Base-by-base conservation (phyloP, 2,329 filamentous ascomycete genomes). In the Diaporthe velutina region DNA sequence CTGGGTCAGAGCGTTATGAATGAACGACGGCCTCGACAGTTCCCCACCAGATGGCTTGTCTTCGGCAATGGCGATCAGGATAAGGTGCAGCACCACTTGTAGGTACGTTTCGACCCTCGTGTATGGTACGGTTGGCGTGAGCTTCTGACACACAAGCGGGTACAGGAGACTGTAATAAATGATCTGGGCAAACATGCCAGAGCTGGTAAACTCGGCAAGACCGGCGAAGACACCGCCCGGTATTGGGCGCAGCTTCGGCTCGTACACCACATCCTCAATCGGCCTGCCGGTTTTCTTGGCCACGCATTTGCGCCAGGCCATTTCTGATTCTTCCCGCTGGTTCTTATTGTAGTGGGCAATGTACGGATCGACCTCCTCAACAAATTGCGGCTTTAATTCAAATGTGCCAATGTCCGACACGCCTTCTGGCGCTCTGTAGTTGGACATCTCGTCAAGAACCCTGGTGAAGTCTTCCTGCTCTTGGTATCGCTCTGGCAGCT, bases 311-410 rank as follows among this genome's bases (percentile, higher is more conserved):
- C 93, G 95, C 85, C 97, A 98, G 4, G 95, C 93, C 78, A 91
- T 92, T 83, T 99, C 97, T 0, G 96, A 95, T 82, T 99, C 97
- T 81, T 99, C 97, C 68, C 97, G 91, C 83, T 98, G 96, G 80
- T 99, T 99, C 81, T 98, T 98, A 80, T 93, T 97, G 83, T 98
- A 99, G 81, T 98, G 95, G 9, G 96, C 94, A 80, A 96, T 97
- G 82, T 98, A 99, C 0, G 97, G 97, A 82, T 99, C 97, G 68
- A 99, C 92, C 61, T 97, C 90, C 78, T 96, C 94, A 52, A 98
- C 90, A 79, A 93, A 97, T 76, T 98, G 91, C 6, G 94, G 91
- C 81, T 96, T 97, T 70, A 99, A 87, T 83, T 98, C 95, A 80
- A 99, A 99, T 0, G 95, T 98, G 74, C 97, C 97, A 22, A 96